Conservation (phyloP, 2,329 filamentous ascomycete species). For the Fusarium decemcellulare region DNA sequence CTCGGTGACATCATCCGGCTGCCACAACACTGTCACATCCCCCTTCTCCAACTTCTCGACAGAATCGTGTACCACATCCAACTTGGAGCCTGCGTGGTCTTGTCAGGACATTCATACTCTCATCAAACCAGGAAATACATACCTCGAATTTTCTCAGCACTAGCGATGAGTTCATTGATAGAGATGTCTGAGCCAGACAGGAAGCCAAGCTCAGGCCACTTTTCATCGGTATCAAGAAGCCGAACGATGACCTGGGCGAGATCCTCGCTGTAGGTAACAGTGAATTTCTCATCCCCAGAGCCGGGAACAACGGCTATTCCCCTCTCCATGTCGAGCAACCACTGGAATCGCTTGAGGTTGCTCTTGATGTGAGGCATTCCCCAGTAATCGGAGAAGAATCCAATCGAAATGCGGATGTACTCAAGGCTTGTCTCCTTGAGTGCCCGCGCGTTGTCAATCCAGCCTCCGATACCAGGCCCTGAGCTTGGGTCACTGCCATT, state of each 20-base stretch:
- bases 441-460: not conserved
- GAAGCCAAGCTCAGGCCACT: not conserved
- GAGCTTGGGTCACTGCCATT: not conserved
- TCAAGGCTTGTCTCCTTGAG: not conserved
- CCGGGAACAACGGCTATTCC: not conserved
- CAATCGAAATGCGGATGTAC: constrained; percentile 2
- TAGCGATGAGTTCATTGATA: not conserved
- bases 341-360: not conserved
- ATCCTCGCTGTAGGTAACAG: constrained; percentile 2
- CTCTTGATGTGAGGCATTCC: not conserved
- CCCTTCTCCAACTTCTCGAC: not conserved
- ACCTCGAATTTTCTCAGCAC: not conserved
- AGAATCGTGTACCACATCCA: not conserved
- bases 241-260: not conserved
- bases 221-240: not conserved
- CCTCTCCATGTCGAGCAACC: not conserved
- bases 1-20: not conserved
- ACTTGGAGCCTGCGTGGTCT: not conserved
- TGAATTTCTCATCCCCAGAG: not conserved
- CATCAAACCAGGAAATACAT: not conserved
- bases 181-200: not conserved
- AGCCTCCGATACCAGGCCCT: not conserved
- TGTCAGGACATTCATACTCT: not conserved
- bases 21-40: not conserved
- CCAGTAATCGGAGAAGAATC: constrained; percentile 1